Conservation (phyloP, 2,329 filamentous ascomycete species). For the Tolypocladium sp. region DNA sequence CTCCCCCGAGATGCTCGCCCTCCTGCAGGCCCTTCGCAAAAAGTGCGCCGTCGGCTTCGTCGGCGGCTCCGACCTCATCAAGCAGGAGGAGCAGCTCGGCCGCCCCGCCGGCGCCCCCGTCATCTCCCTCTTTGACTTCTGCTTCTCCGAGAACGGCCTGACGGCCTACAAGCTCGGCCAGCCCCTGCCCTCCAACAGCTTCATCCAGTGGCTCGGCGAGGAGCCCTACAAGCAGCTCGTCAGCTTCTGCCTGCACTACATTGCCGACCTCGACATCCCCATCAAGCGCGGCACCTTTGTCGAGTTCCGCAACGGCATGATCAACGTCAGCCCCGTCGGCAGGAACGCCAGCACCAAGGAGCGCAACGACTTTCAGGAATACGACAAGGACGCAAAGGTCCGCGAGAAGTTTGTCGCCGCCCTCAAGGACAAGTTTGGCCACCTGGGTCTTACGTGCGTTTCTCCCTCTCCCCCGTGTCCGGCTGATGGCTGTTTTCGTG, state of each 20-base stretch:
- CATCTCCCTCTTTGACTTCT: slow-evolving; percentile 88
- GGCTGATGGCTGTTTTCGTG: neutral
- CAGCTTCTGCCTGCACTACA: slow-evolving; percentile 69
- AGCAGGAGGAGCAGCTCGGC: slow-evolving; percentile 95
- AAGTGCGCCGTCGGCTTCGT: slow-evolving; percentile 88
- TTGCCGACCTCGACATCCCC: slow-evolving; percentile 76
- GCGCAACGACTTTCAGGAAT: slow-evolving; percentile 72
- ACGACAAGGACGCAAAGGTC: slow-evolving; percentile 69
- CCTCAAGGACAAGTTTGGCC: slow-evolving; percentile 28
- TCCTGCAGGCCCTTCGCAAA: slow-evolving; percentile 72
- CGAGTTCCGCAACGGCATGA: slow-evolving; percentile 87
- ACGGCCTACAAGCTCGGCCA: slow-evolving; percentile 80
- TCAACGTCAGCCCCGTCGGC: slow-evolving; percentile 76
- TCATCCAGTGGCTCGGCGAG: slow-evolving; percentile 90
- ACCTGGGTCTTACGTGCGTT: slow-evolving; percentile 75
- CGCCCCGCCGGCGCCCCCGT: slow-evolving; percentile 53
- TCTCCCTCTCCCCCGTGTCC: neutral
- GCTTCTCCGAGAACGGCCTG: slow-evolving; percentile 94
- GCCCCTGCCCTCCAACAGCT: slow-evolving; percentile 67
- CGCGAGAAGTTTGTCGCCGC: slow-evolving; percentile 58
- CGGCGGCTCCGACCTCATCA: slow-evolving; percentile 81
- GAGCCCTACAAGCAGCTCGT: slow-evolving; percentile 68
- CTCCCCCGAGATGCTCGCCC: slow-evolving; percentile 71
- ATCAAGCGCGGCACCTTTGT: slow-evolving; percentile 78
- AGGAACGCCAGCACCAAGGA: slow-evolving; percentile 78